Evolutionary conservation across 192 early-diverging fungal species (phyloP).

Genomic region (Backusella parvicylindrica): DNA sequence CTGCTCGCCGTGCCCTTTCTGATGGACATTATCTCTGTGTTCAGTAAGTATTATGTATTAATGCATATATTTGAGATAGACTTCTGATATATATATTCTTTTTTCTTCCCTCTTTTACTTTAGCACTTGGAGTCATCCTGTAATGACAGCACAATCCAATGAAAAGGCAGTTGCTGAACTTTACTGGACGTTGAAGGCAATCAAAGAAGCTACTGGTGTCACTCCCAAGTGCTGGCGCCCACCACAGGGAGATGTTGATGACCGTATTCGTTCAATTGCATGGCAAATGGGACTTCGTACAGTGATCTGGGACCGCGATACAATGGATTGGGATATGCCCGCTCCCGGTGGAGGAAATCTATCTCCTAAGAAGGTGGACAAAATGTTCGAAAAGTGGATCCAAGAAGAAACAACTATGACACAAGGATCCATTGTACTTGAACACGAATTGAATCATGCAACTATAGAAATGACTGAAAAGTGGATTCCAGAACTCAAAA

Average conservation of each 20-base stretch:
- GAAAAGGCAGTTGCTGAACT: slow-evolving; percentile 56
- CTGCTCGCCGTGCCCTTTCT: slow-evolving; percentile 20
- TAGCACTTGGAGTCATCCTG: slow-evolving; percentile 54
- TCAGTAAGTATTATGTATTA: slow-evolving; percentile 7
- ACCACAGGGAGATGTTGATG: slow-evolving; percentile 59
- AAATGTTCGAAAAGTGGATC: slow-evolving; percentile 31
- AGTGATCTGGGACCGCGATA: slow-evolving; percentile 15
- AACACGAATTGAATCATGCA: slow-evolving; percentile 34
- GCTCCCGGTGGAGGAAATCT: slow-evolving; percentile 30
- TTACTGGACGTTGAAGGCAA: slow-evolving; percentile 41
- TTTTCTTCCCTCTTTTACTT: slow-evolving; percentile 16
- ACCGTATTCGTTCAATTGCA: slow-evolving; percentile 48
- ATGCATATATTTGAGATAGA: neutral
- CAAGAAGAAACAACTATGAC: neutral
- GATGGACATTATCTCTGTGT: slow-evolving; percentile 56
- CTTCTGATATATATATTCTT: neutral
- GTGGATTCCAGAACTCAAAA: slow-evolving; percentile 30
- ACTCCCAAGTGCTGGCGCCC: slow-evolving; percentile 48
- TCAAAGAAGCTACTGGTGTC: slow-evolving; percentile 46
- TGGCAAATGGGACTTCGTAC: slow-evolving; percentile 43
- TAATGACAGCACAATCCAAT: slow-evolving; percentile 47
- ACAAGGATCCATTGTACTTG: slow-evolving; percentile 27
- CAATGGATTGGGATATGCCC: slow-evolving; percentile 20
- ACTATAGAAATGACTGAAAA: slow-evolving; percentile 33
- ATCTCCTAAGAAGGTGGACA: slow-evolving; percentile 17